Evolutionary conservation across 1,284 basidiomycete genomes (phyloP).

Genomic region (Golubevia sp.): DNA sequence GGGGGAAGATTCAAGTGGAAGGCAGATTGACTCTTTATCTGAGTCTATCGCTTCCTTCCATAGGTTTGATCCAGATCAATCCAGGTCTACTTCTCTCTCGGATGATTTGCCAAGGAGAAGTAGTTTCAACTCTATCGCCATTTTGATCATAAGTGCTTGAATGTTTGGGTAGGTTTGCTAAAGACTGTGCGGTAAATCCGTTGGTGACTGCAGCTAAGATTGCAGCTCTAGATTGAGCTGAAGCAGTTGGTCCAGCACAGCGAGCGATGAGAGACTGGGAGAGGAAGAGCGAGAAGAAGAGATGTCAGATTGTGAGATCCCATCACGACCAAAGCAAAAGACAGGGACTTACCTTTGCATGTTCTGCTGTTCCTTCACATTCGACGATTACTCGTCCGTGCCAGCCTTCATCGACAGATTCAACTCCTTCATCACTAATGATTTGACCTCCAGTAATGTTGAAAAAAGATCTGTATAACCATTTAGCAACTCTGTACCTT

Average conservation of each 20-base stretch:
- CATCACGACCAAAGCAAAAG: not conserved
- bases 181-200: conserved; percentile 3
- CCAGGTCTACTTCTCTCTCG: conserved; percentile 43
- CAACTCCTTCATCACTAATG: conserved; percentile 27
- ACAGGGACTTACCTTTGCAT: conserved; percentile 25
- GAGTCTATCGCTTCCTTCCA: conserved; percentile 5
- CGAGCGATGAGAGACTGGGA: not conserved
- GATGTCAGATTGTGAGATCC: not conserved
- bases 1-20: no score
- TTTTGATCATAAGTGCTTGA: conserved; percentile 10
- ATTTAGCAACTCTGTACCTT: conserved; percentile 60
- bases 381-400: conserved; percentile 36
- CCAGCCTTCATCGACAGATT: conserved; percentile 28
- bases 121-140: conserved; percentile 26
- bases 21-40: no score
- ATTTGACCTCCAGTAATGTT: conserved; percentile 33
- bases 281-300: not conserved
- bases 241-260: conserved; percentile 25
- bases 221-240: conserved; percentile 25
- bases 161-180: conserved; percentile 3
- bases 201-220: conserved; percentile 36
- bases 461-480: conserved; percentile 62
- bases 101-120: conserved; percentile 36
- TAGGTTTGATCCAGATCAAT: conserved; percentile 40
- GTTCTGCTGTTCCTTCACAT: conserved; percentile 52